Conservation (phyloP, 768 basidiomycete species). For the Mycena olivaceomarginata region DNA sequence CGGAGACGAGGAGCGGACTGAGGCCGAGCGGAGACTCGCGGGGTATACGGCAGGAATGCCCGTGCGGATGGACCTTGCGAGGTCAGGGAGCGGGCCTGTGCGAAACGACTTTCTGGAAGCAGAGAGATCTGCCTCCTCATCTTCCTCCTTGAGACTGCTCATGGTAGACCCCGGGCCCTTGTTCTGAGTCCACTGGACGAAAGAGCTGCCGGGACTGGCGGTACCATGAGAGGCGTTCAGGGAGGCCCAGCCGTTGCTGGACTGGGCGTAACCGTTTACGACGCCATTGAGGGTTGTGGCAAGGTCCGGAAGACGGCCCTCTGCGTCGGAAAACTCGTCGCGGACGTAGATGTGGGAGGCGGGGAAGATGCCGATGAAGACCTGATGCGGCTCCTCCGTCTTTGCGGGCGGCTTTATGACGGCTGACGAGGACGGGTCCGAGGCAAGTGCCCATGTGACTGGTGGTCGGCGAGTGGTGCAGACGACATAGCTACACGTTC, state of each 20-base stretch:
- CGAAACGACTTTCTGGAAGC: constrained; percentile 77
- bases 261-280: constrained; percentile 48
- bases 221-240: constrained; percentile 56
- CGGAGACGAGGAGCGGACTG: constrained; percentile 74
- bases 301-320: constrained; percentile 88
- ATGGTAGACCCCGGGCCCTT: constrained; percentile 65
- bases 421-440: constrained; percentile 74
- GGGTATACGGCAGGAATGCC: constrained; percentile 81
- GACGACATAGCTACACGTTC: constrained; percentile 83
- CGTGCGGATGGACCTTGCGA: constrained; percentile 82
- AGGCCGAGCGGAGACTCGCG: constrained; percentile 75
- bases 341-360: constrained; percentile 92
- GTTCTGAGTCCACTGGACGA: constrained; percentile 65
- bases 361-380: constrained; percentile 96
- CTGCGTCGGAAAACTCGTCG: constrained; percentile 91
- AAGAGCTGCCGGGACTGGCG: constrained; percentile 66
- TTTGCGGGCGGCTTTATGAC: constrained; percentile 70
- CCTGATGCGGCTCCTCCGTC: constrained; percentile 87
- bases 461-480: constrained; percentile 86
- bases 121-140: constrained; percentile 68
- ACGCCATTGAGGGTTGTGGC: constrained; percentile 72
- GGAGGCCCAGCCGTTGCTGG: constrained; percentile 41
- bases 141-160: constrained; percentile 78
- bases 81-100: constrained; percentile 84
- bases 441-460: constrained; percentile 75